Evolutionary conservation across 768 basidiomycete genomes (phyloP).

Genomic region (Phallus indusiatus): DNA sequence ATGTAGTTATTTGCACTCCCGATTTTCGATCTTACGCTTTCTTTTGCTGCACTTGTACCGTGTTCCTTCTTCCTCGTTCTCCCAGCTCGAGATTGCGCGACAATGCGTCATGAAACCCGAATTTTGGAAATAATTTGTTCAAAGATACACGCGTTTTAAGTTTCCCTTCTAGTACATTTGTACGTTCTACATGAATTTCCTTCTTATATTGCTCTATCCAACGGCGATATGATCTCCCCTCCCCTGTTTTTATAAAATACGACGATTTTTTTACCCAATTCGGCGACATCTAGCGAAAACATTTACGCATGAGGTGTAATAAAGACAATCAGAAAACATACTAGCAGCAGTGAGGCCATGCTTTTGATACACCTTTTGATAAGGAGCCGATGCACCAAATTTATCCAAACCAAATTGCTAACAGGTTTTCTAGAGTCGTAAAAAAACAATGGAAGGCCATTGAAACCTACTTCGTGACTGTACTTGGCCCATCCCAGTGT

Average conservation of each 20-base stretch:
- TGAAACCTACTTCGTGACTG: slow-evolving; percentile 60
- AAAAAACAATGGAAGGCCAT: neutral
- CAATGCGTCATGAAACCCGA: slow-evolving; percentile 25
- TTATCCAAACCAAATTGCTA: slow-evolving; percentile 62
- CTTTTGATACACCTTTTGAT: slow-evolving; percentile 85
- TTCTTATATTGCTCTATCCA: slow-evolving; percentile 56
- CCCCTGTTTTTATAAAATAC: slow-evolving; percentile 78
- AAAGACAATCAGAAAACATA: slow-evolving; percentile 26
- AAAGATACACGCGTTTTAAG: neutral
- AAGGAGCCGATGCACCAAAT: slow-evolving; percentile 89
- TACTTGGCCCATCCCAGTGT: slow-evolving; percentile 85
- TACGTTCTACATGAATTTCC: neutral
- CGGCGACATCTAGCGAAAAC: slow-evolving; percentile 52
- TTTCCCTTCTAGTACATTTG: neutral
- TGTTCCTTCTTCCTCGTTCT: slow-evolving; percentile 20
- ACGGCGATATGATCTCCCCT: slow-evolving; percentile 60
- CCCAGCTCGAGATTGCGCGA: slow-evolving; percentile 35
- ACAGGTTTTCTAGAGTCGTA: slow-evolving; percentile 8
- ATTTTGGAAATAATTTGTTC: neutral
- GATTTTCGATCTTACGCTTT: slow-evolving; percentile 10
- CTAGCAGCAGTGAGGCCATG: slow-evolving; percentile 74
- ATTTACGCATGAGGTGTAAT: neutral
- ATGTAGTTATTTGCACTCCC: slow-evolving; percentile 9
- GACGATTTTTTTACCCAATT: slow-evolving; percentile 76
- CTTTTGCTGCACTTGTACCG: slow-evolving; percentile 20